Evolutionary conservation across 208 protist species (phyloP), one percentile per base, ranked within the genome.

Genomic region (Leishmania tarentolae): DNA sequence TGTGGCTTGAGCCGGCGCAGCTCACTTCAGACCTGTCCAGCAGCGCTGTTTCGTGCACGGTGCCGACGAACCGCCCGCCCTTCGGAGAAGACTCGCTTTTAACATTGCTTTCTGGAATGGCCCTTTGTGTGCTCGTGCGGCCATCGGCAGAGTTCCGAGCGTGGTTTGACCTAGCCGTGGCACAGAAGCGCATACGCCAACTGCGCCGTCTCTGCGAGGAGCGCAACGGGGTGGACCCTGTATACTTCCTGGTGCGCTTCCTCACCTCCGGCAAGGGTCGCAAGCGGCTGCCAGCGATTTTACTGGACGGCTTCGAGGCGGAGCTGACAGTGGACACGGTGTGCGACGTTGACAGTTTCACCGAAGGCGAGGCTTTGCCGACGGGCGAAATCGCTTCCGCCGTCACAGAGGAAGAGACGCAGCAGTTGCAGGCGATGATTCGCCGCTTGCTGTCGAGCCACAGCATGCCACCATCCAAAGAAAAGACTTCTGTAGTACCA

Each of bases 1-100:
- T 85, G 31, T 85, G 82, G 82, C 71, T 85, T 19, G 31, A 24
- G 28, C 82, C 82, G 31, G 76, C 82, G 37, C 70, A 56, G 24
- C 79, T 70, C 17, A 73, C 70, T 24, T 52, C 42, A 44, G 50
- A 61, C 50, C 46, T 50, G 17, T 46, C 72, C 31, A 7, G n/a
- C 71, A 53, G 15, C 47, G 50, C 28, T 47, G 28, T 13, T 59
- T 42, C 56, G 40, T 65, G 37, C 24, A 40, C 5, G 35, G 74
- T 15, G 74, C 40, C 56, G 56, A 21, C 35, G 8, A 85, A 85
- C 76, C 53, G 63, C 72, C 77, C 65, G n/a, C 82, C 82, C 37
- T 94, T 89, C 74, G 89, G 83, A 11, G 92, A 95, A 42, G 90
- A 92, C 13, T 93, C 92, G 3, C 81, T 91, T 11, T 66, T 94